Evolutionary conservation across 768 basidiomycete species (phyloP).

Genomic region (Mycena olivaceomarginata): DNA sequence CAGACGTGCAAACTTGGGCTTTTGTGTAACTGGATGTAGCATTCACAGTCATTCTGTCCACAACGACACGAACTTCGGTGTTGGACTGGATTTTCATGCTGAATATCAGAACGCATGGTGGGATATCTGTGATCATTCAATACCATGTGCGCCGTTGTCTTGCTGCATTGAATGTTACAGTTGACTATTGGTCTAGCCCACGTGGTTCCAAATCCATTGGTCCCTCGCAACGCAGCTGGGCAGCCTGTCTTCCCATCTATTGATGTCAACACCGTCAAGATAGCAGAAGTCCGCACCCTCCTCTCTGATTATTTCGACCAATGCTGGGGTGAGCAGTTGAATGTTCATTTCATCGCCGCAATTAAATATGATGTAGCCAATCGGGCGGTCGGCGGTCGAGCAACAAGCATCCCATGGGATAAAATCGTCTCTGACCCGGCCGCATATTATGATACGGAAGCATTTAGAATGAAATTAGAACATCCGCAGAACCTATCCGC

Average conservation of each 20-base stretch:
- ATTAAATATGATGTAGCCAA: neutral
- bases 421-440: neutral
- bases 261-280: neutral
- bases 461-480: neutral
- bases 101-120: constrained; percentile 1
- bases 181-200: neutral
- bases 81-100: neutral
- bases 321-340: neutral
- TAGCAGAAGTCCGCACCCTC: neutral
- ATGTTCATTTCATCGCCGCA: neutral
- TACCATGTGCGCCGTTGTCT: neutral
- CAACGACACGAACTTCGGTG: neutral
- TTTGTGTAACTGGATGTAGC: neutral
- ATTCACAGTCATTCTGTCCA: neutral
- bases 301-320: neutral
- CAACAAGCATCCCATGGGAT: neutral
- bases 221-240: neutral
- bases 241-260: neutral
- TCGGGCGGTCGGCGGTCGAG: neutral
- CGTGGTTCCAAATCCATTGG: neutral
- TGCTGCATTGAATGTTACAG: too few relatives aligned
- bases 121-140: neutral
- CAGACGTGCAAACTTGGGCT: neutral
- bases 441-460: neutral
- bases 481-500: neutral